Base-by-base conservation (phyloP, 2,329 filamentous ascomycete genomes). In the Trichoderma atrobrunneum region DNA sequence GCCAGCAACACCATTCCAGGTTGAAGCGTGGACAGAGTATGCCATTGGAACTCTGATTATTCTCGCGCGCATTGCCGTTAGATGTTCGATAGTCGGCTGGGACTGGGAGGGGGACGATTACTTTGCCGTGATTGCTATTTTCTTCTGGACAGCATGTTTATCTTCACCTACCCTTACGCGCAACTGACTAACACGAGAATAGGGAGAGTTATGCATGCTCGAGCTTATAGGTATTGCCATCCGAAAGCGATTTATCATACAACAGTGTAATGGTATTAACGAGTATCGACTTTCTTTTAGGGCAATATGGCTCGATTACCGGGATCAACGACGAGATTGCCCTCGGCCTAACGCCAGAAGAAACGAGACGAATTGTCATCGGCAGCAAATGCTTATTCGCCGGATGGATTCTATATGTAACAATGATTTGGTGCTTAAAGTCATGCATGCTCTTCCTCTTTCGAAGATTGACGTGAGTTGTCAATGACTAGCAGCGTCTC, bases 11-110 rank as follows among this genome's bases (percentile, higher is more conserved):
- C 82, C 83, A 3, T 85, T 85, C 70, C 81, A 83, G 72, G 78
- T 76, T 3, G 83, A 85, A 74, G 82, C 82, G 10, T 85, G 84
- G 83, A 77, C 78, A 18, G 84, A 85, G 70, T 85, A 84, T 62
- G 80, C 77, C 1, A 75, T 85, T 32, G 83, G 83, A 2, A 73
- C 80, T 2, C 1, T 79, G 8, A 74, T 85, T 3, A 73, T 85
- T 4, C 73, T 84, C 3, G 72, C 82, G 6, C 81, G 84, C 16
- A 81, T 82, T 72, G 81, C 80, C 72, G 80, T 82, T 3, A 76
- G 84, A 39, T 79, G 78, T 75, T 82, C 78, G 67, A 74, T 79
- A 7, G 81, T 85, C 4, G 83, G 83, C 1, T 75, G 82, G 71
- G 81, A 80, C 14, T 83, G 80, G 77, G 79, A 84, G 21, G 81